A percentile compares a stretch with the other conserved stretches of the same genome.
Evolutionary conservation across 768 basidiomycete genomes (phyloP).

Genomic region (Lentinula boryana): DNA sequence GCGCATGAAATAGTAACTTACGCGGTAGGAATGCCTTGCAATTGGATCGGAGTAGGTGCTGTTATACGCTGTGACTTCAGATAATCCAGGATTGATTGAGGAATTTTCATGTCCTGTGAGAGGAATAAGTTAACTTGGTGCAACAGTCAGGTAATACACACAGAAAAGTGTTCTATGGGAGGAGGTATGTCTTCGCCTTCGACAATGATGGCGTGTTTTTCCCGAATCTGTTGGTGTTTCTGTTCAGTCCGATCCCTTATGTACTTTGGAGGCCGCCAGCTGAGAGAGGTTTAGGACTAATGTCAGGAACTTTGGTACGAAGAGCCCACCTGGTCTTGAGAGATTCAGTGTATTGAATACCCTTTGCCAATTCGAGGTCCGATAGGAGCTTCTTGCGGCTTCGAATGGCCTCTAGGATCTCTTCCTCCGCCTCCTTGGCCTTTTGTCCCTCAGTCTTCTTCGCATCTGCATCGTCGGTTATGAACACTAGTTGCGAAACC

Average conservation of each 20-base stretch:
- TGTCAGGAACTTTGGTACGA: neutral
- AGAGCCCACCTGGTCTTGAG: conserved; percentile 66
- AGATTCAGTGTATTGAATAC: conserved; percentile 85
- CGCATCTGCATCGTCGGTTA: conserved; percentile 45
- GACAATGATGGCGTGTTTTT: conserved; percentile 91
- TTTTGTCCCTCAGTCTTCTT: conserved; percentile 86
- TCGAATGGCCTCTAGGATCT: conserved; percentile 88
- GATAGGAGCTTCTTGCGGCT: conserved; percentile 88
- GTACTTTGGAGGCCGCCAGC: conserved; percentile 86
- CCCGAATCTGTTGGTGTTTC: conserved; percentile 69
- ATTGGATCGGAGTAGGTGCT: conserved; percentile 90
- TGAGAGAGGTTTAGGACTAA: conserved; percentile 19
- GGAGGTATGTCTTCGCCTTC: conserved; percentile 93
- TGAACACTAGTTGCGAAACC: neutral
- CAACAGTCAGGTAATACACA: conserved; percentile 22
- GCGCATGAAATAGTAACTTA: conserved; percentile 30
- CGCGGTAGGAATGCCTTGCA: conserved; percentile 96
- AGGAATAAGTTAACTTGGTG: conserved; percentile 6
- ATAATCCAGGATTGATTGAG: conserved; percentile 73
- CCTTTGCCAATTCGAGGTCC: conserved; percentile 88
- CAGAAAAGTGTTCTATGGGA: conserved; percentile 84
- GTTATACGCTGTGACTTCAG: conserved; percentile 82
- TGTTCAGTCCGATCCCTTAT: conserved; percentile 66
- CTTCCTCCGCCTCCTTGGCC: conserved; percentile 82
- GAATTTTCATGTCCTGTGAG: conserved; percentile 96